phyloP scores from a whole-genome alignment of 495 filamentous ascomycete genomes.

The Daldinia caldariorum region DNA sequence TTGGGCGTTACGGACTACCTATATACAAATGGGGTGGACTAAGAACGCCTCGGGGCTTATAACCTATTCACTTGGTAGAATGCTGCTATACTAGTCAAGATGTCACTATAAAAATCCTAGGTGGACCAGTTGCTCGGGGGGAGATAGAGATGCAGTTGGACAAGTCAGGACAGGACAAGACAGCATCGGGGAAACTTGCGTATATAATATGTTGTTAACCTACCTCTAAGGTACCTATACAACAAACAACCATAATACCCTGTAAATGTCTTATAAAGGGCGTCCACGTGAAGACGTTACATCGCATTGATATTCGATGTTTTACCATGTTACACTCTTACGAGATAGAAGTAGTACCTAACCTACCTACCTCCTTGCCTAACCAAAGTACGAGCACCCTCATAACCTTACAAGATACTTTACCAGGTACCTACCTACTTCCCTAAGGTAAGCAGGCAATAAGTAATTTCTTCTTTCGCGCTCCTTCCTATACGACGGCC shows the following conservation, averaged over 20 bases:
- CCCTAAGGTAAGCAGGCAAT: too few species aligned
- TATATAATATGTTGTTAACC: constrained; percentile 7
- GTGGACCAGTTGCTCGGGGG: neutral
- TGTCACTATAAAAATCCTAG: constrained; percentile 2
- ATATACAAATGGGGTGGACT: constrained; percentile 25
- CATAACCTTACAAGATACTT: too few species aligned
- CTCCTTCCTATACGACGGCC: neutral
- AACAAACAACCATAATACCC: neutral
- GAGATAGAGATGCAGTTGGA: neutral
- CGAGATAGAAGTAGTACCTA: too few species aligned
- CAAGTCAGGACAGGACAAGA: neutral
- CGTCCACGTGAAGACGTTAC: neutral
- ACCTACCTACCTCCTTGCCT: too few species aligned
- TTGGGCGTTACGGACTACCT: constrained; percentile 23
- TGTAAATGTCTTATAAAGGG: neutral
- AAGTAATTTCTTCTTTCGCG: too few species aligned
- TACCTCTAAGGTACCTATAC: constrained; percentile 13
- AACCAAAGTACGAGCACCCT: too few species aligned
- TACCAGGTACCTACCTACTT: too few species aligned
- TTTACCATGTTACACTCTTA: neutral
- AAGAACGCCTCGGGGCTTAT: constrained; percentile 3
- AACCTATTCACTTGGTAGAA: constrained; percentile 1
- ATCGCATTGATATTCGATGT: neutral
- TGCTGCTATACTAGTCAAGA: constrained; percentile 4
- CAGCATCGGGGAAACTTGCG: neutral